Conservation (phyloP, 2,329 filamentous ascomycete genomes). For the Alternaria gaisen region DNA sequence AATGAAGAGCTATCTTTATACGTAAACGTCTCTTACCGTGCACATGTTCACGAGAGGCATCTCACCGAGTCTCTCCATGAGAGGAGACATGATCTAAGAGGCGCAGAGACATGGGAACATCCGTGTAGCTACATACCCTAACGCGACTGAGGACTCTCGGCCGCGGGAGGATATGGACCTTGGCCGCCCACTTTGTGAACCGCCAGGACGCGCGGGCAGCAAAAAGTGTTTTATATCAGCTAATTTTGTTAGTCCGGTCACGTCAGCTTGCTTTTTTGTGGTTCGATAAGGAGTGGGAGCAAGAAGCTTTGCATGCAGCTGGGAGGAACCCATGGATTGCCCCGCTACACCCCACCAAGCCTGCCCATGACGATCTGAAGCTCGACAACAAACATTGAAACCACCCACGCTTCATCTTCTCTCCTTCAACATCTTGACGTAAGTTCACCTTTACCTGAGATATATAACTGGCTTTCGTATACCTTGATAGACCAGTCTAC, state of each 20-base stretch:
- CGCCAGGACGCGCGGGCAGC: slow-evolving; percentile 1
- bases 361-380: slow-evolving; percentile 32
- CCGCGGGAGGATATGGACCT: slow-evolving; percentile 29
- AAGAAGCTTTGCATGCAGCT: slow-evolving; percentile 18
- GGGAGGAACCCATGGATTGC: slow-evolving; percentile 18
- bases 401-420: slow-evolving; percentile 17
- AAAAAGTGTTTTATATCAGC: slow-evolving; percentile 16
- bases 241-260: slow-evolving; percentile 17
- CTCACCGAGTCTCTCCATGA: background rate
- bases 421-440: slow-evolving; percentile 27
- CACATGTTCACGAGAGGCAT: background rate
- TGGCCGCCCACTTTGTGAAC: slow-evolving; percentile 9
- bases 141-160: slow-evolving; percentile 24
- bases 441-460: slow-evolving; percentile 21
- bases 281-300: slow-evolving; percentile 31
- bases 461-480: slow-evolving; percentile 12
- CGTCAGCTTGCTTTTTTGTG: slow-evolving; percentile 33
- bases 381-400: slow-evolving; percentile 32
- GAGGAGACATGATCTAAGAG: background rate
- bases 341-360: slow-evolving; percentile 32
- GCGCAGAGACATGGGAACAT: background rate
- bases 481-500: background rate
- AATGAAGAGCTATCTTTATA: slow-evolving; percentile 6
- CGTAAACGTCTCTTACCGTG: background rate
- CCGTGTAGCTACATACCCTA: slow-evolving; percentile 4